phyloP scores from a whole-genome alignment of 306 rosid species.

The Cotoneaster glaucophyllus region DNA sequence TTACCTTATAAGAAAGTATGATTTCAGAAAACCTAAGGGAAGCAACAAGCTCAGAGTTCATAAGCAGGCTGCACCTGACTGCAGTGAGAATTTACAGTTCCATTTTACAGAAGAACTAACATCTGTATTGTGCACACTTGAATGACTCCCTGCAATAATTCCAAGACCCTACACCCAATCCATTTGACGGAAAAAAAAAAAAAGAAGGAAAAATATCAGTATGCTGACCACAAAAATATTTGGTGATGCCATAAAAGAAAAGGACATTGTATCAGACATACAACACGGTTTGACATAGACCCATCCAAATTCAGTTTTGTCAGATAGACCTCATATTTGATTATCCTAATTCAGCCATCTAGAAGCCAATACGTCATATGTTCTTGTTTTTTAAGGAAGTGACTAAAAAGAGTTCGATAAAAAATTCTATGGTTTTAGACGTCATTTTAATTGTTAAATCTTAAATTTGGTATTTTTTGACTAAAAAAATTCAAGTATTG shows the following conservation, averaged over 20 bases:
- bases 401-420: neutral
- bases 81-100: neutral
- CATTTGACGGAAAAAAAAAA: neutral
- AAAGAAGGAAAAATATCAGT: no score
- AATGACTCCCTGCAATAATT: no score
- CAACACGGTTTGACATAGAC: neutral
- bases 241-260: neutral
- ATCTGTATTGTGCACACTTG: neutral
- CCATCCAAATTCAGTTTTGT: neutral
- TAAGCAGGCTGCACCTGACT: no score
- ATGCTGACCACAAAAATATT: neutral
- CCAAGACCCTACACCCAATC: neutral
- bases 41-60: no score
- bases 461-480: no score
- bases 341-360: neutral
- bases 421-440: no score
- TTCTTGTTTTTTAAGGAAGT: neutral
- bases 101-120: neutral
- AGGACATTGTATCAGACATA: neutral
- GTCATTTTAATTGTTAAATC: no score
- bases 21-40: no score
- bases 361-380: conserved; percentile 6
- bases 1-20: neutral
- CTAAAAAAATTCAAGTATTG: no score
- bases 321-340: neutral